Evolutionary conservation across 176 grass and related monocot genomes (phyloP), one percentile per base, ranked within the genome.

Genomic region (Juncus effusus): DNA sequence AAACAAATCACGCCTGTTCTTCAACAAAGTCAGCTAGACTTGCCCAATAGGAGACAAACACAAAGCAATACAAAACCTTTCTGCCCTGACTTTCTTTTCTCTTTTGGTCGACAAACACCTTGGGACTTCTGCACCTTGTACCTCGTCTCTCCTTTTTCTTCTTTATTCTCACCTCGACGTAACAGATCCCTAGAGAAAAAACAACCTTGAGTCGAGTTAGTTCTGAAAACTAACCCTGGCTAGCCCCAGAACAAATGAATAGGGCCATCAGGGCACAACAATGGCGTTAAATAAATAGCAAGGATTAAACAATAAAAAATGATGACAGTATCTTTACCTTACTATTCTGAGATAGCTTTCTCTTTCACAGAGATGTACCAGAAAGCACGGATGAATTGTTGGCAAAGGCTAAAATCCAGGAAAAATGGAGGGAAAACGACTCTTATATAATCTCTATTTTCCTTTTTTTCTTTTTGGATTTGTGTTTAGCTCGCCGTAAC

Each of bases 311-410:
- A 74, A 8, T 54, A 61, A 55, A 54, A 44, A 63, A 65, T 65
- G 47, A 40, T 40, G 39, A 57, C 54, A 13, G 40, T 2, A 60
- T 72, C 69, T 44, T 44, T 57, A 28, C 16, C 54, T 58, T 58
- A 58, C 69, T 72, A 45, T 45, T 51, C 36, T 72, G 69, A 72
- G 69, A 72, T 51, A 1, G 16, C 63, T 78, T 40, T 78, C 64
- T 61, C 36, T 70, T 50, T 78, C 44, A 47, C 44, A 47, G 64
- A 41, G 16, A 37, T 28, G 19, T 28, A 28, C 76, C 76, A 65
- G 76, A 82, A 85, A 82, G 81, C 51, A 72, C 74, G 77, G 84
- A 91, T 85, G 82, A 83, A 96, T 91, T 96, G 82, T 78, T 75
- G 79, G 84, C 81, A 65, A 96, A 91, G 92, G 70, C 74, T 81